phyloP scores from a whole-genome alignment of 2,329 filamentous ascomycete genomes.

The Zymoseptoria brevis region DNA sequence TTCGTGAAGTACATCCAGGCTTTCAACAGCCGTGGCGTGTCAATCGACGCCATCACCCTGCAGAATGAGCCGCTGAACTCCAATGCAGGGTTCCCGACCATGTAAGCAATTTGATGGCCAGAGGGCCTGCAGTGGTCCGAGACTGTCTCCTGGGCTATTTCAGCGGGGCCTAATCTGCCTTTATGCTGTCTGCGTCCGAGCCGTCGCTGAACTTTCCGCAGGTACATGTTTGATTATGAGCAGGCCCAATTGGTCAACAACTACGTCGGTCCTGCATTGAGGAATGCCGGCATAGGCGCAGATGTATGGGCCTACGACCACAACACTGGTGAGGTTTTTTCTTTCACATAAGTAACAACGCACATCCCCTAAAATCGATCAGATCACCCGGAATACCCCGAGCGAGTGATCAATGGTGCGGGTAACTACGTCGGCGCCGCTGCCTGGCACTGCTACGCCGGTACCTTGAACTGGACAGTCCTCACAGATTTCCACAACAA shows the following conservation, averaged over 20 bases:
- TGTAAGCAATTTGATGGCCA: constrained; percentile 3
- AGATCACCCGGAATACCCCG: constrained; percentile 12
- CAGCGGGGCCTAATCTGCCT: not conserved
- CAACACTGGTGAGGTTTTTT: constrained; percentile 7
- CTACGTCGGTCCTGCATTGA: constrained; percentile 11
- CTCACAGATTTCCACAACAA: constrained; percentile 12
- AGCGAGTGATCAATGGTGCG: constrained; percentile 12
- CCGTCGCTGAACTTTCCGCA: not conserved
- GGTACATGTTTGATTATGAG: constrained; percentile 15
- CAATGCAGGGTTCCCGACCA: constrained; percentile 9
- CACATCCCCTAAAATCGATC: not conserved
- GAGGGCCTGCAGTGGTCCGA: no score
- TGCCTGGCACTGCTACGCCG: constrained; percentile 19
- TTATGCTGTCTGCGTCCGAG: not conserved
- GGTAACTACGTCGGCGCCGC: constrained; percentile 12
- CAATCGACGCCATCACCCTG: constrained; percentile 14
- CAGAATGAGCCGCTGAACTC: constrained; percentile 14
- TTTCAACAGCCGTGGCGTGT: constrained; percentile 9
- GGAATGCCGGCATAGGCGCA: constrained; percentile 8
- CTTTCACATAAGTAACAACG: not conserved
- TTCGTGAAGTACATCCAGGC: constrained; percentile 19
- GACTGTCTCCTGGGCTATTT: no score
- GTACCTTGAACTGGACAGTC: constrained; percentile 7
- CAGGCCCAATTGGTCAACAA: constrained; percentile 11
- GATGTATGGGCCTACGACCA: constrained; percentile 17